Conservation (phyloP, 306 rosid species). For the Prunus mira region DNA sequence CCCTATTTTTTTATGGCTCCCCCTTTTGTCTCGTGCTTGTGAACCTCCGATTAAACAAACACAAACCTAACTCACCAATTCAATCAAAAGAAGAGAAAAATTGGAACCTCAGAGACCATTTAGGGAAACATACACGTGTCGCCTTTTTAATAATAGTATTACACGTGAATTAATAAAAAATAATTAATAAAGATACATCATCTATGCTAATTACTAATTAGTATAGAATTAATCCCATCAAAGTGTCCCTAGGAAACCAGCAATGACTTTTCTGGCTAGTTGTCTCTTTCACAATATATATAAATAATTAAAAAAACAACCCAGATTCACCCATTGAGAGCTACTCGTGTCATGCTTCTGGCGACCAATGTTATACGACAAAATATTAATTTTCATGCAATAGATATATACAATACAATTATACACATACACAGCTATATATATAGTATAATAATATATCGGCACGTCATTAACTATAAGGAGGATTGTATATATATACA, state of each 20-base stretch:
- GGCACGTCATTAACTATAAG: background rate
- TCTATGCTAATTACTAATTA: background rate
- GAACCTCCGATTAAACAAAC: conserved; percentile 27
- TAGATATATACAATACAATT: background rate
- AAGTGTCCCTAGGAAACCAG: conserved; percentile 28
- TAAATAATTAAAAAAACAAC: background rate
- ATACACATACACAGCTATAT: background rate
- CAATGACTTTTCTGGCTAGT: conserved; percentile 24
- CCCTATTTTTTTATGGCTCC: background rate
- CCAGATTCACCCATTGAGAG: conserved; percentile 1
- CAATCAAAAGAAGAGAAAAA: conserved; percentile 21
- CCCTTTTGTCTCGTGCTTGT: conserved; percentile 20
- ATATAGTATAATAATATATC: background rate
- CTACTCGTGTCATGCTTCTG: conserved; percentile 4
- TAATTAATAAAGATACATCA: background rate
- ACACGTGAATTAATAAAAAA: too few species aligned
- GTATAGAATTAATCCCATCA: background rate
- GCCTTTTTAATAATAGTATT: background rate
- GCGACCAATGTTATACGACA: background rate
- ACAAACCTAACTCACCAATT: conserved; percentile 2
- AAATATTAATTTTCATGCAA: background rate
- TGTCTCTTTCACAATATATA: conserved; percentile 10
- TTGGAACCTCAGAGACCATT: conserved; percentile 3
- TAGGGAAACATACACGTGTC: conserved; percentile 30
- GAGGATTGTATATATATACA: background rate